Base-by-base conservation (phyloP, 2,329 filamentous ascomycete species). In the Alternaria angustiovoidea region DNA sequence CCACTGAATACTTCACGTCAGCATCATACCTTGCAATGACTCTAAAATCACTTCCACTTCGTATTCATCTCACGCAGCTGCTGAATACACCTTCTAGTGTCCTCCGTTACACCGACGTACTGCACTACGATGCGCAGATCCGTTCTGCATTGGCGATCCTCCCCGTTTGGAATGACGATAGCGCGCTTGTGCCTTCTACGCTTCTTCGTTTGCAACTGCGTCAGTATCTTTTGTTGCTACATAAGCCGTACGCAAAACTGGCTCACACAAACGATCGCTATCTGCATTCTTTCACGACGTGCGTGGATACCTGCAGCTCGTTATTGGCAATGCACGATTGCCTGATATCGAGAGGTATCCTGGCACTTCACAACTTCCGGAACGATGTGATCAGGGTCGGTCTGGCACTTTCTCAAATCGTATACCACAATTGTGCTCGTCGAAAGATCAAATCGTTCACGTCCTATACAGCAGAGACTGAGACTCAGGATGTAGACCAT, bases 221-320 rank as follows among this genome's bases (percentile, higher is more conserved):
- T 7, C 77, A 79, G 32, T 78, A 72, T 36, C 64, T 78, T 5
- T 59, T 79, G 8, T 66, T 78, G 12, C 54, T 79, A 9, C 77
- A 79, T 49, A 66, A 62, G 16, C 73, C 76, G 0, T 79, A 74
- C 34, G 75, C 75, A 5, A 72, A 60, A 11, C 55, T 71, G 14
- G 72, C 73, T 1, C 36, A 54, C 4, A 63, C 46, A 7, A 72
- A 77, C 30, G 60, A 65, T 7, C 76, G 68, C 12, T 77, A 70
- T 39, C 56, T 62, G 3, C 76, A 75, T 53, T 79, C 75, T 0
- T 72, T 77, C 42, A 75, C 70, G 0, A 65, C 72, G 2, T 71
- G 66, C 32, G 56, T 78, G 5, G 70, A 75, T 55, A 62, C 69
- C 7, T 70, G 74, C 34, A 72, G 70, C 34, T 63, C 66, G 0